Percentiles rank a stretch among this genome's conserved stretches.
Evolutionary conservation across 257 asterid genomes (phyloP).

Genomic region (Cinchona pubescens): DNA sequence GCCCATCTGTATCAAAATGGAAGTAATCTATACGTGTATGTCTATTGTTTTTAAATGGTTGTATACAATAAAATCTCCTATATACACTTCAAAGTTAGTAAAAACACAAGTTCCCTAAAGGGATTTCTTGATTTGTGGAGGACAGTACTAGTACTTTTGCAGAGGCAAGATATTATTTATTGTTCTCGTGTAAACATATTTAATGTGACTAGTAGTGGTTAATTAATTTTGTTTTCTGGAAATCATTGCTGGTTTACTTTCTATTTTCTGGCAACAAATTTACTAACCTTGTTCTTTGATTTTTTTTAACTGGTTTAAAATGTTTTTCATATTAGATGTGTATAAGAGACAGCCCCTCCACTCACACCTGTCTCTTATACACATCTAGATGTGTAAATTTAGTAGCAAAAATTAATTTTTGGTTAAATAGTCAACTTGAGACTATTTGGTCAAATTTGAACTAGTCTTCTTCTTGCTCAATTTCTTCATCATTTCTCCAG

Average conservation of each 20-base stretch:
- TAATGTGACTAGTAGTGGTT: not conserved
- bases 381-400: no score
- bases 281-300: no score
- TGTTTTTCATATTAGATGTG: no score
- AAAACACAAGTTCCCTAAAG: not conserved
- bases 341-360: no score
- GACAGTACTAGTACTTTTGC: not conserved
- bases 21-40: not conserved
- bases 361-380: no score
- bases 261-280: not conserved
- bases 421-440: no score
- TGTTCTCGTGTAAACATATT: not conserved
- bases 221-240: not conserved
- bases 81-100: not conserved
- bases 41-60: constrained; percentile 4
- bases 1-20: constrained; percentile 16
- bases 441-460: no score
- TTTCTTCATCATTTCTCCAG: no score
- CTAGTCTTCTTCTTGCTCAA: no score
- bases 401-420: no score
- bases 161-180: not conserved
- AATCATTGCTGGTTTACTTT: not conserved
- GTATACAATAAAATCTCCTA: not conserved
- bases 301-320: no score
- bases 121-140: not conserved